Base-by-base conservation (phyloP, 176 grass and related monocot genomes). In the Elymus sibiricus region DNA sequence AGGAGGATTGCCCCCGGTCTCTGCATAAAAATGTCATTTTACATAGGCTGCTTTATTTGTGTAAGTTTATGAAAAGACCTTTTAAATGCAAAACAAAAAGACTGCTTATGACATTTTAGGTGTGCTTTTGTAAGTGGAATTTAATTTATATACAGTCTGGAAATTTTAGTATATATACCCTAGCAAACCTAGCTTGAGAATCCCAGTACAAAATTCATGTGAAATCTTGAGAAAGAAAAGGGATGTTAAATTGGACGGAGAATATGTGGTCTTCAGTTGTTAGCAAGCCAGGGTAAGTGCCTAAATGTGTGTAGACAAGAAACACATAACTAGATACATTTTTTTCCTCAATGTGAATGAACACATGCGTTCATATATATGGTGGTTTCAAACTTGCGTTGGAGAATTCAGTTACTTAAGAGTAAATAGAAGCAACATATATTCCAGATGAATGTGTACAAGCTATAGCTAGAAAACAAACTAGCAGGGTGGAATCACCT, bases 401-500 rank as follows among this genome's bases (percentile, higher is more conserved):
- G 27, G 2, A 32, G 66, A 79, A 40, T 62, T 40, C 15, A 64
- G 46, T 69, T 61, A 61, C 49, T 15, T 4, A 43, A 76, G n/a
- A 74, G 27, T 28, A 47, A 0, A 63, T 8, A 31, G 5, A 59
- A 38, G 38, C 22, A 9, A 5, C 21, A 32, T 19, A 32, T 22
- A 25, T 67, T 39, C 69, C 28, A 22, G 25, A 22, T 11, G 46
- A 58, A 79, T 22, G 24, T 24, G 42, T 14, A 53, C 26, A 74
- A 73, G n/a, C 53, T 55, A 53, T 47, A 43, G 40, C 2, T 3
- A 22, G 5, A 39, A 86, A 74, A 64, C 0, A 42, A 65, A 21
- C 13, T 15, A 49, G 79, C 4, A 81, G 66, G 37, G 75, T 49
- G 58, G 27, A 87, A 84, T 87, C 76, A 99, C 97, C 94, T 87